These are phyloP conservation scores for Gonapodya sp. DNA, from an alignment of 192 early-diverging fungal genomes.

Conservation along the genomic window DNA sequence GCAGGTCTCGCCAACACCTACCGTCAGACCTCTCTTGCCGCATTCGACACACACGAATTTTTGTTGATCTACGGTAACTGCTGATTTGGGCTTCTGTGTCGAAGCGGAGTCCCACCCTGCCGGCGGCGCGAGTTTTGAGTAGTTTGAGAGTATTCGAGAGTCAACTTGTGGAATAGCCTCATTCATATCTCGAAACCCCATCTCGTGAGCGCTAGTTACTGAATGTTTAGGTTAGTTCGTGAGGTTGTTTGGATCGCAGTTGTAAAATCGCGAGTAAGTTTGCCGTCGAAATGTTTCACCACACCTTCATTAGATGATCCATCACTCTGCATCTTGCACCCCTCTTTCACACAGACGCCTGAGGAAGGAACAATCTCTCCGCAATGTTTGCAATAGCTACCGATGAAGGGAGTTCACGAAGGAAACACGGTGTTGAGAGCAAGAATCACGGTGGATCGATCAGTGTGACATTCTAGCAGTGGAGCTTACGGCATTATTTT, in stretches of 20 bases:
- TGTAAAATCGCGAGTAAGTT: too few species aligned
- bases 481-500: too few species aligned
- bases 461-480: too few species aligned
- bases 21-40: background rate
- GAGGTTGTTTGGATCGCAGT: too few species aligned
- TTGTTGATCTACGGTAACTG: background rate
- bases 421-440: too few species aligned
- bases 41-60: background rate
- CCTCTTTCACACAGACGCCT: background rate
- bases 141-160: background rate
- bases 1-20: too few species aligned
- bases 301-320: too few species aligned
- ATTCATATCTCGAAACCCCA: background rate
- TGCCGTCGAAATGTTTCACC: too few species aligned
- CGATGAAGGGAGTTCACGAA: too few species aligned
- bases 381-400: background rate
- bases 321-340: background rate
- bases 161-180: background rate
- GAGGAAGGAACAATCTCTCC: background rate
- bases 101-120: background rate
- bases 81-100: background rate
- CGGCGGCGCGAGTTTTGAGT: background rate
- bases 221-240: too few species aligned
- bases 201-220: background rate
- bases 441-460: too few species aligned